Conservation (phyloP, 2,329 filamentous ascomycete species). For the Fusarium lyarnte region DNA sequence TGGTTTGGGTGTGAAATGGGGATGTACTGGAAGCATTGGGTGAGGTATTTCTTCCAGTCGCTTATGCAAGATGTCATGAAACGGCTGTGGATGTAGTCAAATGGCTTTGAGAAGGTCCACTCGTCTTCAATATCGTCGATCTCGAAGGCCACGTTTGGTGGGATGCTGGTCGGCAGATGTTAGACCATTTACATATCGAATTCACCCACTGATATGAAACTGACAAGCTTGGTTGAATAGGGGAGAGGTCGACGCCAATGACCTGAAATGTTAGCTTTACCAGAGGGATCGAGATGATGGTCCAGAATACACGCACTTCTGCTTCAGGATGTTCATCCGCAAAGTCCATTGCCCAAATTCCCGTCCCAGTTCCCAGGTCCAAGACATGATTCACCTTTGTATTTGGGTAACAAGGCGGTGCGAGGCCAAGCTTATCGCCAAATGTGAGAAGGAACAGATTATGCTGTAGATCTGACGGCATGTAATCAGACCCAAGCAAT, state of each 20-base stretch:
- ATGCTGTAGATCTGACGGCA: background rate
- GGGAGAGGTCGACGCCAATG: background rate
- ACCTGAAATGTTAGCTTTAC: background rate
- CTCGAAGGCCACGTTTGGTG: background rate
- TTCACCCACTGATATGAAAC: accelerated
- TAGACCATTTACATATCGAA: background rate
- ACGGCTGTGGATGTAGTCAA: background rate
- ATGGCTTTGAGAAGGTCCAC: background rate
- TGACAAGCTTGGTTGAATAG: background rate
- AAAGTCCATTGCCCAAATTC: conserved; percentile 2
- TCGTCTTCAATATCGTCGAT: background rate
- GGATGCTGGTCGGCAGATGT: accelerated
- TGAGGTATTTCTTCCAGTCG: background rate
- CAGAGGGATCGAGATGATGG: accelerated
- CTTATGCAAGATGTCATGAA: background rate
- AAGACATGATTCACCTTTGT: background rate
- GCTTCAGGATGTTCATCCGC: background rate
- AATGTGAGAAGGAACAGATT: conserved; percentile 4
- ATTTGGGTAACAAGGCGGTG: background rate
- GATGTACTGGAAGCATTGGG: background rate
- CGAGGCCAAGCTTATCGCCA: background rate
- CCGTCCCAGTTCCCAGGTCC: conserved; percentile 4
- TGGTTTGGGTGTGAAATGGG: accelerated
- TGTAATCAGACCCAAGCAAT: too few relatives aligned
- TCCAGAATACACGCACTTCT: background rate